Percentiles rank a stretch among this genome's conserved stretches.
Evolutionary conservation across 306 rosid species (phyloP).

Genomic region (Myrica gale): DNA sequence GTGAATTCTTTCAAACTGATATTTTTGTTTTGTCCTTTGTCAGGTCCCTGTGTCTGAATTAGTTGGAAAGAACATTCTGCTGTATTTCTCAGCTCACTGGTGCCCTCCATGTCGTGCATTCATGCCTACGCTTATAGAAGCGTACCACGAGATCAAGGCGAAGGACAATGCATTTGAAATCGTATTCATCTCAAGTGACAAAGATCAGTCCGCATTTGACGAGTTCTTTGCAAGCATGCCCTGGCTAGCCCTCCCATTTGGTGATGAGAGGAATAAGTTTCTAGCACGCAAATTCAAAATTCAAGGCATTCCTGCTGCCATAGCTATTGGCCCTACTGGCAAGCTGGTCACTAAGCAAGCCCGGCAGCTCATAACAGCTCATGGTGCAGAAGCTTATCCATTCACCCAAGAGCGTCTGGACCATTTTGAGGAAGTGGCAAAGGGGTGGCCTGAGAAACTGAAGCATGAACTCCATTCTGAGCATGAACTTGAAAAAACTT

Average conservation of each 20-base stretch:
- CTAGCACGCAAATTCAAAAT: slow-evolving; percentile 37
- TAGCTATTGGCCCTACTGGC: slow-evolving; percentile 38
- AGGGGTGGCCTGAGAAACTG: slow-evolving; percentile 45
- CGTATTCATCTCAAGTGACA: slow-evolving; percentile 46
- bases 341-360: slow-evolving; percentile 29
- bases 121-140: slow-evolving; percentile 39
- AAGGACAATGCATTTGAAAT: slow-evolving; percentile 33
- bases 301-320: slow-evolving; percentile 36
- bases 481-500: slow-evolving; percentile 28
- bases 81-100: slow-evolving; percentile 54
- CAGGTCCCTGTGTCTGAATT: slow-evolving; percentile 43
- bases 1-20: background rate
- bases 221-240: slow-evolving; percentile 40
- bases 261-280: slow-evolving; percentile 35
- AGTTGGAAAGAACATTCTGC: slow-evolving; percentile 41
- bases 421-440: slow-evolving; percentile 34
- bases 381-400: slow-evolving; percentile 50
- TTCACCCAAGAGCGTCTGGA: slow-evolving; percentile 42
- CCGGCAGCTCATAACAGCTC: slow-evolving; percentile 22
- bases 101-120: slow-evolving; percentile 47
- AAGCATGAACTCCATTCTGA: slow-evolving; percentile 40
- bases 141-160: slow-evolving; percentile 35
- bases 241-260: slow-evolving; percentile 53
- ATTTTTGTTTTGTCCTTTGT: background rate
- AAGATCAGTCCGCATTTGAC: slow-evolving; percentile 33